These are phyloP conservation scores for Starmera stellimalicola DNA, from an alignment of 1,139 yeast genomes.

Conservation along the genomic window DNA sequence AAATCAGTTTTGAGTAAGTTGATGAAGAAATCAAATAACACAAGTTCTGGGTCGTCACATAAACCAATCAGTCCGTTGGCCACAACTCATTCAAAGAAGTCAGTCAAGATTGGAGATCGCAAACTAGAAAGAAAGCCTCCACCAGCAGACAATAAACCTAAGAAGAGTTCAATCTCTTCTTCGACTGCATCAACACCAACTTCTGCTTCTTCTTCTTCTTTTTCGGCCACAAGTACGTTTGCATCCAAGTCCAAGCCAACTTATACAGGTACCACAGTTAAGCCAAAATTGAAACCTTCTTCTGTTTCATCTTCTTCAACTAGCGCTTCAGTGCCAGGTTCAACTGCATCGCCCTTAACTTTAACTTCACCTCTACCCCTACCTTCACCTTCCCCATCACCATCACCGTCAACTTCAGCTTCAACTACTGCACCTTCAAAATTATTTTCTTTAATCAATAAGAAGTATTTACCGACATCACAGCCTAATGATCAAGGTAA, in stretches of 20 bases:
- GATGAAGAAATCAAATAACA: background rate
- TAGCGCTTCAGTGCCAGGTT: no score
- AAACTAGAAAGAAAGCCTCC: slow-evolving; percentile 1
- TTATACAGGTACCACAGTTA: background rate
- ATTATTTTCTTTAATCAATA: slow-evolving; percentile 18
- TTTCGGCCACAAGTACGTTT: no score
- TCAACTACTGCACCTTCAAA: background rate
- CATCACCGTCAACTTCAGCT: background rate
- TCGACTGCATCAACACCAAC: no score
- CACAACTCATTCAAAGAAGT: background rate
- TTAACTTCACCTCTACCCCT: no score
- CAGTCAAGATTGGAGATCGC: background rate
- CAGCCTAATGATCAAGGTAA: slow-evolving; percentile 18
- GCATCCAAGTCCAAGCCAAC: no score
- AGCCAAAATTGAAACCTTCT: background rate
- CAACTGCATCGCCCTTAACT: no score
- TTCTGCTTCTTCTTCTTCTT: no score
- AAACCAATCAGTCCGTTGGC: background rate
- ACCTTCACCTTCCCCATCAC: no score
- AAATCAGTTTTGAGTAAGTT: background rate
- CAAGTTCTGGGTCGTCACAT: background rate
- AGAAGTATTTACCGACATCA: slow-evolving; percentile 26
- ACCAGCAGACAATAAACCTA: background rate
- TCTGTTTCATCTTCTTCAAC: background rate
- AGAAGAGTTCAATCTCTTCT: no score